phyloP scores from a whole-genome alignment of 345 rosid species.

The Heritiera littoralis region DNA sequence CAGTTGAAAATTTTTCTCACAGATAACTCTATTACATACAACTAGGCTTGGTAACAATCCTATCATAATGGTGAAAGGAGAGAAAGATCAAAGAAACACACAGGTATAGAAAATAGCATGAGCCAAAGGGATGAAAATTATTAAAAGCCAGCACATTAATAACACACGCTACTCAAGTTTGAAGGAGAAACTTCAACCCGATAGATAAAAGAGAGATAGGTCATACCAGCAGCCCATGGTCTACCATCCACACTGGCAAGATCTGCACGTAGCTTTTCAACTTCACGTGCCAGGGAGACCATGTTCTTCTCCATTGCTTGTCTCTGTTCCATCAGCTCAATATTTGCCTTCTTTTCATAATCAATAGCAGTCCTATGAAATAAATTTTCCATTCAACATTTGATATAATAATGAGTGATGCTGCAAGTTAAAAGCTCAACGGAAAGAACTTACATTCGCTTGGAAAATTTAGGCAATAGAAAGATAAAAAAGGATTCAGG shows the following conservation, averaged over 20 bases:
- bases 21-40: neutral
- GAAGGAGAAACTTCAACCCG: slow-evolving; percentile 16
- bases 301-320: slow-evolving; percentile 91
- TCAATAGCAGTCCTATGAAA: slow-evolving; percentile 71
- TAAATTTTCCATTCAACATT: slow-evolving; percentile 12
- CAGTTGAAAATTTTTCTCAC: neutral
- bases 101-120: neutral
- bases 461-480: neutral
- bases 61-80: neutral
- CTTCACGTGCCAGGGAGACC: slow-evolving; percentile 98
- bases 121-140: neutral
- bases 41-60: neutral
- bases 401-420: neutral
- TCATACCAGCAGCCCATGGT: slow-evolving; percentile 69
- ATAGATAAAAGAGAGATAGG: slow-evolving; percentile 15
- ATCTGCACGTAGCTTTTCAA: slow-evolving; percentile 90
- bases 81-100: neutral
- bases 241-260: slow-evolving; percentile 62
- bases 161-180: neutral
- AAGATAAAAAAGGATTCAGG: slow-evolving; percentile 5
- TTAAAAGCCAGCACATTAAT: slow-evolving; percentile 1
- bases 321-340: slow-evolving; percentile 90
- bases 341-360: slow-evolving; percentile 89
- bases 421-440: slow-evolving; percentile 4
- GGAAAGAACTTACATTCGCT: neutral